Evolutionary conservation across 768 basidiomycete genomes (phyloP).

Genomic region (Sporobolomyces phaffii): DNA sequence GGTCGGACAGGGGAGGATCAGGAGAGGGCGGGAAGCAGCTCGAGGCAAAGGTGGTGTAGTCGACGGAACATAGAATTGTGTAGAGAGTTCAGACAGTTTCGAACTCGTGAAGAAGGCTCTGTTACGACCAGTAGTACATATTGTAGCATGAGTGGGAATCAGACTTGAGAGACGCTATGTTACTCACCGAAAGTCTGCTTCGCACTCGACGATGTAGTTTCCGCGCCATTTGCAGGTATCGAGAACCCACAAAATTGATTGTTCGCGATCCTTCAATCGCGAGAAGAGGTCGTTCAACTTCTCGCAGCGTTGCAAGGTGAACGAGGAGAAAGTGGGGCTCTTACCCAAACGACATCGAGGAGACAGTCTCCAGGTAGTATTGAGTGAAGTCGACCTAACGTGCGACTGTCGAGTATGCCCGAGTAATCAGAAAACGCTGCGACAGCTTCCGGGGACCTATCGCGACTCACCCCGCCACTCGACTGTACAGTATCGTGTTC

Average conservation of each 20-base stretch:
- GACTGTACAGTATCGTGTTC: slow-evolving; percentile 30
- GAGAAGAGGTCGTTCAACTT: not conserved
- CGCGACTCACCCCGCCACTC: slow-evolving; percentile 19
- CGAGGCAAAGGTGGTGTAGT: not conserved
- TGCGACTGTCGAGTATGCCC: slow-evolving; percentile 1
- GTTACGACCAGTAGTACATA: not conserved
- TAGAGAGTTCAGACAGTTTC: slow-evolving; percentile 31
- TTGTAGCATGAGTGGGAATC: not conserved
- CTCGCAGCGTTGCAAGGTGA: too few relatives aligned
- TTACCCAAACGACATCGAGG: slow-evolving; percentile 28
- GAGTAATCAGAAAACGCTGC: not conserved
- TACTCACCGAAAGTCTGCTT: slow-evolving; percentile 22
- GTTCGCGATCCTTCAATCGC: slow-evolving; percentile 13
- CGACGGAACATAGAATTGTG: slow-evolving; percentile 8
- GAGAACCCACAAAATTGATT: slow-evolving; percentile 21
- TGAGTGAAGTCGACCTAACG: slow-evolving; percentile 14
- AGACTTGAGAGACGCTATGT: not conserved
- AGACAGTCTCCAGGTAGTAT: slow-evolving; percentile 15
- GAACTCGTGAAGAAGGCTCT: slow-evolving; percentile 35
- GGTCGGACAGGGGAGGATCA: slow-evolving; percentile 17
- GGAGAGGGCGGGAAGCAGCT: not conserved
- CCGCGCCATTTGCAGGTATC: slow-evolving; percentile 31
- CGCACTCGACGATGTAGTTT: slow-evolving; percentile 16
- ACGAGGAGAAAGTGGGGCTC: not conserved
- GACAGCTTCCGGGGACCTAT: too few relatives aligned